Evolutionary conservation across 1,139 yeast species (phyloP).

Genomic region (Candida frijolesensis): DNA sequence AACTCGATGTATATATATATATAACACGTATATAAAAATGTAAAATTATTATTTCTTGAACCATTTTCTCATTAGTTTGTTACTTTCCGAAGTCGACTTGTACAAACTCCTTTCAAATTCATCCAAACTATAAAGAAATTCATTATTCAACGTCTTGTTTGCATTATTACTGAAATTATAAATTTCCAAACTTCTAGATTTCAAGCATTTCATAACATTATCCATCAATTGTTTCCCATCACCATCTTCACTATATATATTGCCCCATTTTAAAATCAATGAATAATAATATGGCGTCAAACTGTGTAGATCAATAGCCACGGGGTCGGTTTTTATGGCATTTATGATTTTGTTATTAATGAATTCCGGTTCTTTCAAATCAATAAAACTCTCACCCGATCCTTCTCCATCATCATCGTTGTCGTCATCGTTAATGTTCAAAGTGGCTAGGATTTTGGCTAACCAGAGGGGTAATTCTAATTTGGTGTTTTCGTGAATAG

Average conservation of each 20-base stretch:
- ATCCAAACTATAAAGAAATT: constrained; percentile 67
- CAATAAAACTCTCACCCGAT: constrained; percentile 56
- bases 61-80: constrained; percentile 70
- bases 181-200: constrained; percentile 67
- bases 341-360: constrained; percentile 66
- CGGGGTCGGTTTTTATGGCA: constrained; percentile 79
- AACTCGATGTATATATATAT: neutral
- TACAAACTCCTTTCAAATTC: constrained; percentile 71
- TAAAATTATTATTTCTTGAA: constrained; percentile 23
- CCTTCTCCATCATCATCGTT: too few relatives aligned
- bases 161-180: constrained; percentile 71
- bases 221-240: constrained; percentile 48
- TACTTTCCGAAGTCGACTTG: constrained; percentile 59
- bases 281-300: constrained; percentile 68
- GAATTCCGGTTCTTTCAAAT: constrained; percentile 68
- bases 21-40: constrained; percentile 6
- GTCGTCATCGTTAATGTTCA: constrained; percentile 42
- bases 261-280: constrained; percentile 74
- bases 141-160: constrained; percentile 42
- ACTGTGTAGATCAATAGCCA: constrained; percentile 65
- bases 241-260: constrained; percentile 57
- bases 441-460: constrained; percentile 63
- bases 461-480: constrained; percentile 89
- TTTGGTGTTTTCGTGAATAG: constrained; percentile 63
- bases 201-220: constrained; percentile 56